Base-by-base conservation (phyloP, 2,329 filamentous ascomycete genomes). In the Hypoxylon sp. region DNA sequence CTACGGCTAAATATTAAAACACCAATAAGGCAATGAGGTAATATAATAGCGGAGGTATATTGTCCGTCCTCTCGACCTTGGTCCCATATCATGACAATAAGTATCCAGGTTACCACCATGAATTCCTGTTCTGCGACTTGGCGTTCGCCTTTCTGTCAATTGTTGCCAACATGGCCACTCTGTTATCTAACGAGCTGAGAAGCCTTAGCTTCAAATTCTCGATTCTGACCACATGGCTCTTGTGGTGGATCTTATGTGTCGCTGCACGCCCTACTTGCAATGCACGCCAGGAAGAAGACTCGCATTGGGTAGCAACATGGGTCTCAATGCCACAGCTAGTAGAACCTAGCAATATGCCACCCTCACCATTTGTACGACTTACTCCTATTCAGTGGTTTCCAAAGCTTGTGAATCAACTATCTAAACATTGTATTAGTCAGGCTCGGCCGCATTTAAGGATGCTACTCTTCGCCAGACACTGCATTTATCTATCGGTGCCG, bases 391-490 rank as follows among this genome's bases (percentile, higher is more conserved):
- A 6, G 38, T 17, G 43, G 38, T 19, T 11, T 19, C 17, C 2
- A 43, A 43, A 19, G 13, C 23, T 30, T 10, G 11, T 53, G 34
- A 5, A 45, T 38, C n/a, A 48, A 50, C 17, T 34, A 36, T 48
- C 58, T 67, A 56, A 73, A 49, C 43, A 25, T 64, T 10, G 36
- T 45, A 21, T 60, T 77, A 79, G 65, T 73, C 77, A 41, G 78
- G 77, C 48, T 77, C 80, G 4, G 76, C 81, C n/a, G 83, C 87
- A 5, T 90, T 91, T 74, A 79, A 80, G 49, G 86, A 91, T 72
- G 84, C 87, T 1, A 91, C 90, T 0, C 83, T 92, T 68, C 88
- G 90, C 2, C 90, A 92, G 76, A 91, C 89, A 0, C 75, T 91
- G 13, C 86, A 88, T 69, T 80, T 89, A 70, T 87, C 88, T 6